Evolutionary conservation across 1,284 basidiomycete genomes (phyloP).

Genomic region (Earliella scabrosa): DNA sequence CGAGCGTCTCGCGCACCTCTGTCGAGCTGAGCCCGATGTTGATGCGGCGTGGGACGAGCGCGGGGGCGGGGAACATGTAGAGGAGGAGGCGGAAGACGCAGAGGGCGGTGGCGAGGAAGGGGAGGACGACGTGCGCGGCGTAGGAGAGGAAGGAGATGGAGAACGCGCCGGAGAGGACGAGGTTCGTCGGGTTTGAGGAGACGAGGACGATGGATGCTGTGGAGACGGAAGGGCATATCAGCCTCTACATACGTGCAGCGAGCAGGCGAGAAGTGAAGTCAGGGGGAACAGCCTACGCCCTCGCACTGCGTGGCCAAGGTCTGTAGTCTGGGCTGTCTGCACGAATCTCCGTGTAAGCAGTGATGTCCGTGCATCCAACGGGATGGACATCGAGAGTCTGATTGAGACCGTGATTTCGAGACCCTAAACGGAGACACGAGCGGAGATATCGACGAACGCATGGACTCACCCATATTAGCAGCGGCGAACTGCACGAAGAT

Average conservation of each 20-base stretch:
- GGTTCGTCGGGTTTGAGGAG: slow-evolving; percentile 74
- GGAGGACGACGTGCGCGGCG: slow-evolving; percentile 73
- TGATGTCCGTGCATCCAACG: no score
- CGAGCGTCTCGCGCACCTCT: slow-evolving; percentile 39
- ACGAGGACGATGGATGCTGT: slow-evolving; percentile 49
- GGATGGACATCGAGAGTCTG: no score
- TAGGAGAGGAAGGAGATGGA: slow-evolving; percentile 39
- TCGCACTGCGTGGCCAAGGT: no score
- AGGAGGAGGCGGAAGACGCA: slow-evolving; percentile 57
- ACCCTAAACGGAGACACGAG: no score
- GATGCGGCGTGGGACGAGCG: slow-evolving; percentile 55
- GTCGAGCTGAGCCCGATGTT: slow-evolving; percentile 44
- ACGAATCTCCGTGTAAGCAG: no score
- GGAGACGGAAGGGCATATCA: no score
- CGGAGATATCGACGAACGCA: no score
- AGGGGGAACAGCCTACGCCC: no score
- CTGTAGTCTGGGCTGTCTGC: no score
- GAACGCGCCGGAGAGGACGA: slow-evolving; percentile 68
- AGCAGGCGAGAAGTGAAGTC: no score
- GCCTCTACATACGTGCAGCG: no score
- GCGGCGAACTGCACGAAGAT: slow-evolving; percentile 72
- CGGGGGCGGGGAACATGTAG: slow-evolving; percentile 53
- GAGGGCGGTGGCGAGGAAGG: slow-evolving; percentile 68
- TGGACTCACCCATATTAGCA: slow-evolving; percentile 77
- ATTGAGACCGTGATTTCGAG: neutral